A percentile compares a stretch with the other conserved stretches of the same genome.
Evolutionary conservation across 169 alveolate species (phyloP).

Genomic region (Besnoitia besnoiti): DNA sequence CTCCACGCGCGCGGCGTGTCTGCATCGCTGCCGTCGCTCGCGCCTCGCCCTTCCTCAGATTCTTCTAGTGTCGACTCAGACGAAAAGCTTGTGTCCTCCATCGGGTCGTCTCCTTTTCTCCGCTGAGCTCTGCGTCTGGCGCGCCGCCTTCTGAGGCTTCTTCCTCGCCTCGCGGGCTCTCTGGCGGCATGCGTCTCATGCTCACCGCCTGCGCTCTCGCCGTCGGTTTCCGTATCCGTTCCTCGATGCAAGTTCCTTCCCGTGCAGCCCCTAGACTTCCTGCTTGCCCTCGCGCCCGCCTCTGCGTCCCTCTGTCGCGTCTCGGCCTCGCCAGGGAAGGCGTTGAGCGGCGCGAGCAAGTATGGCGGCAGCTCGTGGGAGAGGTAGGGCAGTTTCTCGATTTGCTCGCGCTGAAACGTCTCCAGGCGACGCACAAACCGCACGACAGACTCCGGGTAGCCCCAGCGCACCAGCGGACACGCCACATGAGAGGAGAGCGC

Average conservation of each 20-base stretch:
- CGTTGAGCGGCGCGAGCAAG: background rate
- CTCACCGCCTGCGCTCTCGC: too few relatives aligned
- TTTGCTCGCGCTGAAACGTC: slow-evolving; percentile 37
- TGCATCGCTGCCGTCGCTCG: background rate
- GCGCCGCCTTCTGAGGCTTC: background rate
- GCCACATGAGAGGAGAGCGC: background rate
- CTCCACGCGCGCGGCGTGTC: background rate
- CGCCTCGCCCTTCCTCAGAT: background rate
- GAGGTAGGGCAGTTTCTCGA: slow-evolving; percentile 50
- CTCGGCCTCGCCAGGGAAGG: background rate
- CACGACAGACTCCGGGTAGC: slow-evolving; percentile 56
- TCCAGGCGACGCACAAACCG: slow-evolving; percentile 30
- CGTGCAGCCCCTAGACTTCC: background rate
- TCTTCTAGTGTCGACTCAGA: background rate
- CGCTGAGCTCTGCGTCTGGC: background rate
- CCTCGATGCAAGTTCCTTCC: too few relatives aligned
- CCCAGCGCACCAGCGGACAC: slow-evolving; percentile 47
- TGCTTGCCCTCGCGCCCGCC: background rate
- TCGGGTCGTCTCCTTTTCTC: too few relatives aligned
- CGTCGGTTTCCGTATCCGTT: too few relatives aligned
- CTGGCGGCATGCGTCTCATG: too few relatives aligned
- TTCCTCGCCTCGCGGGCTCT: background rate
- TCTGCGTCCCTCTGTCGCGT: background rate
- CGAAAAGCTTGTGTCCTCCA: too few relatives aligned
- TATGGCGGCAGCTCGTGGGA: slow-evolving; percentile 55